phyloP scores from a whole-genome alignment of 2,329 filamentous ascomycete genomes.

The Venturia effusa region DNA sequence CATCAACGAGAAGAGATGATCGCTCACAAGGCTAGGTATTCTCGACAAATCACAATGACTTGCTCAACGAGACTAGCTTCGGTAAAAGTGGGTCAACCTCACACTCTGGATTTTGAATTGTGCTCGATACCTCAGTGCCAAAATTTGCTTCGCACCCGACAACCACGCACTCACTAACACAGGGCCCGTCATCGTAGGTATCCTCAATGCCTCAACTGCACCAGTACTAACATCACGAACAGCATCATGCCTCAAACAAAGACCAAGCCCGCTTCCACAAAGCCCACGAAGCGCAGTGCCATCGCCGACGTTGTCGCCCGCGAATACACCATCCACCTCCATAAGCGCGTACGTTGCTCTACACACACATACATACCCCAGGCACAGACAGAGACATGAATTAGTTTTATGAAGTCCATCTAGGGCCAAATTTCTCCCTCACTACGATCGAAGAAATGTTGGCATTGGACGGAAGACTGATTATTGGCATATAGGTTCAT shows the following conservation, averaged over 20 bases:
- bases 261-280: conserved; percentile 53
- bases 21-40: neutral
- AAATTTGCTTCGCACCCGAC: neutral
- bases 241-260: conserved; percentile 15
- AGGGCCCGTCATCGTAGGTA: neutral
- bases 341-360: conserved; percentile 83
- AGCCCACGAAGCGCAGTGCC: conserved; percentile 66
- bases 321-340: conserved; percentile 99
- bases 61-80: neutral
- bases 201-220: neutral
- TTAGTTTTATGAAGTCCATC: conserved; percentile 47
- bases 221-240: neutral
- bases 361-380: neutral
- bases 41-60: neutral
- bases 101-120: neutral
- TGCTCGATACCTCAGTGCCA: neutral
- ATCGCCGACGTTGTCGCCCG: conserved; percentile 98
- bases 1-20: too few species aligned
- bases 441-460: conserved; percentile 15
- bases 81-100: neutral
- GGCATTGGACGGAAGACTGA: conserved; percentile 61
- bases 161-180: neutral
- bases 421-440: conserved; percentile 15
- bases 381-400: conserved; percentile 22
- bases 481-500: conserved; percentile 61